Conservation (phyloP, 257 asterid genomes). For the Solanum pennellii region DNA sequence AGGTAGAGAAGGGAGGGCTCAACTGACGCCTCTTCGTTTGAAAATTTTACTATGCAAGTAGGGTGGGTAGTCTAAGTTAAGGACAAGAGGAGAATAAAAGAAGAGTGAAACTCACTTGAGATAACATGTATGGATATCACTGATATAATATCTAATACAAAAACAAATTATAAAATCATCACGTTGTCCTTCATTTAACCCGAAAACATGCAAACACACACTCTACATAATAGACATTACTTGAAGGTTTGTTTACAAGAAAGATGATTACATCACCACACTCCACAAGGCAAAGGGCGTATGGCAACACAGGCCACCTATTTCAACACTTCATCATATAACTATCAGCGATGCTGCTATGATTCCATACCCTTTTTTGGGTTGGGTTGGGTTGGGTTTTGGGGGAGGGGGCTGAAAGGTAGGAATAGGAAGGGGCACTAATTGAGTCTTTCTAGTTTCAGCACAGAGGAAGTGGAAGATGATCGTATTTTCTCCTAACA, state of each 20-base stretch:
- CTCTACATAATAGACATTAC: background rate
- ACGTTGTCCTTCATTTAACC: background rate
- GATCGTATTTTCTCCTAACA: background rate
- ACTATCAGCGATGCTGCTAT: background rate
- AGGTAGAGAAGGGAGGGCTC: background rate
- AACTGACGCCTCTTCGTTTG: background rate
- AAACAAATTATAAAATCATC: background rate
- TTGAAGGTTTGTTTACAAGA: background rate
- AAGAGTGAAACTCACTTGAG: background rate
- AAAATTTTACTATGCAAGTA: background rate
- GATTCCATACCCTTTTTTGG: background rate
- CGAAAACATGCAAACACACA: background rate
- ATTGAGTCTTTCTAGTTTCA: background rate
- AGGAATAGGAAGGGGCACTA: background rate
- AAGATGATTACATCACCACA: background rate
- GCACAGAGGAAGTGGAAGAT: background rate
- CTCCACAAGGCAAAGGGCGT: background rate
- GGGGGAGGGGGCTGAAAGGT: background rate
- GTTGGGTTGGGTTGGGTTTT: background rate
- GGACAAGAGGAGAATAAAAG: background rate
- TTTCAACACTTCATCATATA: background rate
- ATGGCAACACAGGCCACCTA: background rate
- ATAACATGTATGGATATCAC: background rate
- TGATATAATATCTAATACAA: background rate
- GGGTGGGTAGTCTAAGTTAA: background rate